These are phyloP conservation scores for Solanum chaucha DNA, from an alignment of 257 asterid genomes.

Conservation along the genomic window DNA sequence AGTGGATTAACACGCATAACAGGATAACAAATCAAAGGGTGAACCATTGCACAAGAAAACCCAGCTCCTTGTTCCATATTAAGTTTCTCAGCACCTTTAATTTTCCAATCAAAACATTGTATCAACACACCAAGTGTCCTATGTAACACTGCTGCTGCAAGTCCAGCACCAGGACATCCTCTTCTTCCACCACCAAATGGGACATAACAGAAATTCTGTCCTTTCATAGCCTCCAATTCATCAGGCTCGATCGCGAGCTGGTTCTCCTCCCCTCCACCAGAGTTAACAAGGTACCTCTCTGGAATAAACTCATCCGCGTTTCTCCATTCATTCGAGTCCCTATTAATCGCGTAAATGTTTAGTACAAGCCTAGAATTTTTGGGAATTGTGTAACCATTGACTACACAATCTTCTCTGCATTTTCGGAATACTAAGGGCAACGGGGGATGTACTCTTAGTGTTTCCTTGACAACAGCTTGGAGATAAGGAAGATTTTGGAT, in stretches of 20 bases:
- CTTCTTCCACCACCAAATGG: conserved; percentile 25
- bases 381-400: conserved; percentile 9
- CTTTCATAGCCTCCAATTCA: conserved; percentile 7
- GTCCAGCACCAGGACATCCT: conserved; percentile 17
- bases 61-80: conserved; percentile 22
- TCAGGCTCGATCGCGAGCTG: conserved; percentile 2
- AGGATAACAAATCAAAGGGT: conserved; percentile 17
- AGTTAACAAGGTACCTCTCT: neutral
- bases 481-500: too few relatives aligned
- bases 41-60: conserved; percentile 16
- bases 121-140: conserved; percentile 8
- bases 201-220: conserved; percentile 15
- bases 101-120: conserved; percentile 24
- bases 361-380: conserved; percentile 8
- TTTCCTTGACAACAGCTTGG: conserved; percentile 8
- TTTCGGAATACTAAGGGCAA: conserved; percentile 10
- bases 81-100: conserved; percentile 3
- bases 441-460: conserved; percentile 12
- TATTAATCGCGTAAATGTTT: conserved; percentile 10
- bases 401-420: conserved; percentile 15
- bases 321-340: conserved; percentile 12
- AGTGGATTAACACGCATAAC: conserved; percentile 1
- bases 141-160: conserved; percentile 10
- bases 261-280: neutral
- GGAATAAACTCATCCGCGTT: conserved; percentile 11